Base-by-base conservation (phyloP, 768 basidiomycete species). In the Leccinellum luteum region DNA sequence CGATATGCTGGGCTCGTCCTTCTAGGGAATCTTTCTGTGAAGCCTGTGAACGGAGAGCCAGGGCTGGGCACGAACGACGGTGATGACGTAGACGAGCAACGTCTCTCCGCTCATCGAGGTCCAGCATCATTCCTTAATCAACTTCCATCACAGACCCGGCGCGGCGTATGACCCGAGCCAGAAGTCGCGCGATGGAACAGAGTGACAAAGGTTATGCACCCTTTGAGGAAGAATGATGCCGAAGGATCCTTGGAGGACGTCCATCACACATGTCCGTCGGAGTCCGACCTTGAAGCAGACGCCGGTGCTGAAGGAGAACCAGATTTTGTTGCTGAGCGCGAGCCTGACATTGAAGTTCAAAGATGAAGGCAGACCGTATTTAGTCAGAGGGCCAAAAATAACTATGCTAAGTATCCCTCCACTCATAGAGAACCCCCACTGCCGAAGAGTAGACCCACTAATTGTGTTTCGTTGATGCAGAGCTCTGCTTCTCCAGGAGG, bases 391-490 rank as follows among this genome's bases (percentile, higher is more conserved):
- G 68, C 66, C 45, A 81, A 62, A 50, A 84, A 92, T 63, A 91
- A 92, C 66, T 93, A 93, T 56, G 86, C 86, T 12, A 88, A 28
- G 6, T 6, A 28, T 92, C 21, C 89, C 87, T 1, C 90, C 91
- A 0, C 87, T 90, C 1, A 74, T 93, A 14, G 91, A 93, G 49
- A 62, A 23, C 67, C 73, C 0, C 71, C 71, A 5, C 72, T 74
- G 3, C 9, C 5, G 48, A 74, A 64, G 51, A 64, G 69, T 2
- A 78, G 78, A 43, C 81, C 82, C 6, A 27, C 25, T 25, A 25
- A 25, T 4, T 4, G 25, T 25, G 25, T 25, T 25, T 25, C 25
- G 25, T 25, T 25, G 25, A 25, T 25, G 25, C n/a, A 25, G 2
- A 2, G 25, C 25, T 25, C 25, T 25, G 4, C 25, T 25, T 25